Evolutionary conservation across 495 filamentous ascomycete species (phyloP).

Genomic region (Xylaria flabelliformis): DNA sequence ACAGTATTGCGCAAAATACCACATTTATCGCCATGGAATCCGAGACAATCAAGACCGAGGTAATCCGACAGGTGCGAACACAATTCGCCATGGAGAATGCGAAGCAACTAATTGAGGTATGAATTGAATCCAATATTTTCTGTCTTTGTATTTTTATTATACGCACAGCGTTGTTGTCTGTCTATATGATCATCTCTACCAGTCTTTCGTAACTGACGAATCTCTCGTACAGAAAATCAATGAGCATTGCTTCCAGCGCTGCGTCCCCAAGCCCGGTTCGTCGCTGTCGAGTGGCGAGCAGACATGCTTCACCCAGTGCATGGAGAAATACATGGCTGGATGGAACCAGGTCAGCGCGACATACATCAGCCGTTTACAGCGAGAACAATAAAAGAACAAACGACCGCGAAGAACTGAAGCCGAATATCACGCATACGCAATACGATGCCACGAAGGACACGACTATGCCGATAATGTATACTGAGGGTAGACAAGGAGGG

Average conservation of each 20-base stretch:
- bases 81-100: slow-evolving; percentile 80
- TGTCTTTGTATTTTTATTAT: not conserved
- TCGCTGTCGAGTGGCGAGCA: slow-evolving; percentile 76
- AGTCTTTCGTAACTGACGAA: slow-evolving; percentile 1
- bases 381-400: slow-evolving; percentile 48
- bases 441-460: not conserved
- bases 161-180: not conserved
- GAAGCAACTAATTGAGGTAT: slow-evolving; percentile 74
- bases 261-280: slow-evolving; percentile 81
- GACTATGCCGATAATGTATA: not conserved
- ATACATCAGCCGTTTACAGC: slow-evolving; percentile 76
- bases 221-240: slow-evolving; percentile 80
- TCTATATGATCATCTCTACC: not conserved
- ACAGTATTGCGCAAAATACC: not conserved
- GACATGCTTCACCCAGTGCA: slow-evolving; percentile 83
- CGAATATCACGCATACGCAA: not conserved
- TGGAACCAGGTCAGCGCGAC: slow-evolving; percentile 86
- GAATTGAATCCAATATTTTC: slow-evolving; percentile 21
- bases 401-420: not conserved
- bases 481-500: not conserved
- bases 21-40: slow-evolving; percentile 47
- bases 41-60: slow-evolving; percentile 62
- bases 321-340: slow-evolving; percentile 95
- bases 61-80: slow-evolving; percentile 77
- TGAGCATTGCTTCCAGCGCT: slow-evolving; percentile 94